phyloP scores from a whole-genome alignment of 192 early-diverging fungal genomes.

The Haplosporangium gracile region DNA sequence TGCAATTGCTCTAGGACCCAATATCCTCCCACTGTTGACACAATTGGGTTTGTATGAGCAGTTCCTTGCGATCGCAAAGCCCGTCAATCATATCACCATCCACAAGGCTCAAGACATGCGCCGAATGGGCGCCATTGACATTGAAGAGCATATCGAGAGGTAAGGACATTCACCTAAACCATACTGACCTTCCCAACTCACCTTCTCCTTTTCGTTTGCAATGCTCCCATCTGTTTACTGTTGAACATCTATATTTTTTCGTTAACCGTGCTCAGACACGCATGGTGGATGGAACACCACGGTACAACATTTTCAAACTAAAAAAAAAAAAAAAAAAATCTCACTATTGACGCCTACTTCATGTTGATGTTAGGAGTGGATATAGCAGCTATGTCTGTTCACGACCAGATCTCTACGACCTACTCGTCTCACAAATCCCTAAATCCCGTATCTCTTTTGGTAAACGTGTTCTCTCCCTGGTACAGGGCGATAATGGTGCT shows the following conservation, averaged over 20 bases:
- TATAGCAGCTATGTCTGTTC: background rate
- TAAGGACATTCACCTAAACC: background rate
- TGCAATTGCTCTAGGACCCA: background rate
- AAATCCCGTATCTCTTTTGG: constrained; percentile 11
- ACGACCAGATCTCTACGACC: constrained; percentile 15
- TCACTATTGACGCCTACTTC: background rate
- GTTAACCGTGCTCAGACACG: too few relatives aligned
- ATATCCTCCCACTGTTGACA: background rate
- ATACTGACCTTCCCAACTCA: too few relatives aligned
- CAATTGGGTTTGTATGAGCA: background rate
- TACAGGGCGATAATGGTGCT: constrained; percentile 25
- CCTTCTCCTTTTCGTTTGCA: too few relatives aligned
- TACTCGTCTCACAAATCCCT: constrained; percentile 1
- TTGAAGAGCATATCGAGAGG: background rate
- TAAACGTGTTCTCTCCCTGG: constrained; percentile 20
- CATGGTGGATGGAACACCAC: too few relatives aligned
- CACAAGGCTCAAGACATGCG: background rate
- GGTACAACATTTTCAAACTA: background rate
- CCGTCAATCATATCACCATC: background rate
- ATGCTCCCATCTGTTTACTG: too few relatives aligned
- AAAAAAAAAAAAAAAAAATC: background rate
- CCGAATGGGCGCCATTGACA: background rate
- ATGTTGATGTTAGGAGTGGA: constrained; percentile 8
- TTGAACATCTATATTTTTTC: too few relatives aligned
- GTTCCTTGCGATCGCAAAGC: background rate